Evolutionary conservation across 257 asterid genomes (phyloP), one percentile per base, ranked within the genome.

Genomic region (Solanum corneliomulleri): DNA sequence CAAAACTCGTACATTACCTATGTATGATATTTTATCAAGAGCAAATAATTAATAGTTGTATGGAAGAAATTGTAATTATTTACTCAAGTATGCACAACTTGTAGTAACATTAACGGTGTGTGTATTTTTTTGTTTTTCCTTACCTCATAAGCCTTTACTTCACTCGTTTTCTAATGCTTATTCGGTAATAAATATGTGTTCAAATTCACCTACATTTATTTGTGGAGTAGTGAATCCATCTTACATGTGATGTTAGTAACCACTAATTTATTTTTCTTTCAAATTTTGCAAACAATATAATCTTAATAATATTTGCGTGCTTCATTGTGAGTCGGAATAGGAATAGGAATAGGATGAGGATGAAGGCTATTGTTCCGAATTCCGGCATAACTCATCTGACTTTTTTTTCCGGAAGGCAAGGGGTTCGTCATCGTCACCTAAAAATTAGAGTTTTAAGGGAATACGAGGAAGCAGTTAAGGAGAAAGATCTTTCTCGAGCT

Each of bases 401-500:
- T 12, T 2, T 33, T 33, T 33, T 33, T 33, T 0, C 35, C 35
- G 35, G 35, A 33, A 33, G 35, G 35, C 35, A 86, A 52, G 52
- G 23, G 69, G 75, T 11, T 12, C 78, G 81, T n/a, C 82, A n/a
- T 10, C 74, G 85, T n/a, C 82, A 33, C 69, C 44, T 14, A 35
- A 89, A 88, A 78, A 82, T 90, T 82, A 93, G 96, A 83, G 98
- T 95, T 87, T 42, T 91, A 21, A 86, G 94, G 86, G 98, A 96
- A 41, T 95, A 96, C 33, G 98, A 95, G 84, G 94, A 96, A 91
- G 99, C 99, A 21, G 97, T 96, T 78, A 94, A 93, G 93, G 90
- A 89, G 11, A 96, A 96, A 86, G 98, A 96, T 92, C 97, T 96
- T n/a, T 94, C 93, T 77, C 93, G 96, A 84, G 99, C 99, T 66